Evolutionary conservation across 1,284 basidiomycete genomes (phyloP).

Genomic region (Leccinum griseonigrum): DNA sequence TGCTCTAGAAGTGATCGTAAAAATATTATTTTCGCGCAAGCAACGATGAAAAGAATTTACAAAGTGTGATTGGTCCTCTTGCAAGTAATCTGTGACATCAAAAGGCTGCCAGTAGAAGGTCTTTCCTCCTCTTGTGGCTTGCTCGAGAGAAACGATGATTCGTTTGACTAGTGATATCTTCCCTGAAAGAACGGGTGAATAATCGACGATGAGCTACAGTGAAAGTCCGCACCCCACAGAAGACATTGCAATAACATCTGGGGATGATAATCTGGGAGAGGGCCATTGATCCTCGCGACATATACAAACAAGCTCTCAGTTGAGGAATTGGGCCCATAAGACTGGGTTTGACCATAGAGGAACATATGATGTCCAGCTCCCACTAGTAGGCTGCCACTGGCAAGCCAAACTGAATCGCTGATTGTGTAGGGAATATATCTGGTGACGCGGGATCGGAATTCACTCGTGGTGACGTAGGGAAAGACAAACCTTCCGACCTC

Average conservation of each 20-base stretch:
- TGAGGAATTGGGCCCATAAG: conserved; percentile 24
- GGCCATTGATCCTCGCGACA: conserved; percentile 79
- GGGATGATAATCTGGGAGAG: conserved; percentile 86
- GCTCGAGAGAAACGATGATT: conserved; percentile 68
- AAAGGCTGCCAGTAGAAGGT: conserved; percentile 43
- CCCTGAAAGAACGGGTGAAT: conserved; percentile 42
- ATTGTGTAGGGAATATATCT: conserved; percentile 79
- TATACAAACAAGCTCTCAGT: conserved; percentile 71
- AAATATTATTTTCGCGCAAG: background rate
- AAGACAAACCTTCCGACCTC: conserved; percentile 61
- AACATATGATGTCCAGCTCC: conserved; percentile 78
- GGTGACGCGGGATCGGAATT: conserved; percentile 5
- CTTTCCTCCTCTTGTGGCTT: conserved; percentile 32
- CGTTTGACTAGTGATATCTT: conserved; percentile 83
- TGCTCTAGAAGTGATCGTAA: conserved; percentile 19
- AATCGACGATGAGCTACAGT: background rate
- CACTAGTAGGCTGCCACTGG: conserved; percentile 73
- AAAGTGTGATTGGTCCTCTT: conserved; percentile 27
- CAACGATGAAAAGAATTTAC: conserved; percentile 12
- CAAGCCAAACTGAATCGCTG: conserved; percentile 85
- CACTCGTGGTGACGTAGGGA: background rate
- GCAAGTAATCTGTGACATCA: conserved; percentile 55
- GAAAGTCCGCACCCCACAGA: conserved; percentile 69
- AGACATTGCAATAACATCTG: conserved; percentile 90
- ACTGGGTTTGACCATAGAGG: conserved; percentile 55